Base-by-base conservation (phyloP, 2,329 filamentous ascomycete species). In the Fusarium mexicanum region DNA sequence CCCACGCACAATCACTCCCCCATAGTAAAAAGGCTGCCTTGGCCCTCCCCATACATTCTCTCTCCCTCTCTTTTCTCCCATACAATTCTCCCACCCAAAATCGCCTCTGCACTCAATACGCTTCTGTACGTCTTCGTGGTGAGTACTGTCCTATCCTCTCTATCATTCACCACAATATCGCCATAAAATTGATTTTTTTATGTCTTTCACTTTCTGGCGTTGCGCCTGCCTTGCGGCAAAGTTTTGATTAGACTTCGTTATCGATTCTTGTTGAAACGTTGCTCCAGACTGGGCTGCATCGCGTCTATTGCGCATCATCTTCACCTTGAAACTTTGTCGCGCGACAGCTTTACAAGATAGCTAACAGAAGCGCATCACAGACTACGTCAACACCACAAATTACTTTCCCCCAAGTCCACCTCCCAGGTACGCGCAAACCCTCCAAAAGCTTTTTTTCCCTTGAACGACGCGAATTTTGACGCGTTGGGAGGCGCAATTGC, bases 21-120 rank as follows among this genome's bases (percentile, higher is more conserved):
- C 88, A 88, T 87, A 89, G 88, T 90, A 89, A 90, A 90, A 91
- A 90, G 87, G 87, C 85, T 85, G 85, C 85, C 84, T 84, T 84
- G 84, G 84, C 83, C 83, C 81, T 79, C 84, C 84, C 86, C 86
- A 86, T 87, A 87, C 86, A 86, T 82, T 85, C 85, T 85, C 78
- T 84, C 84, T 83, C 83, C 81, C 84, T 86, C 86, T 87, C 86
- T 87, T 84, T 85, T 86, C 85, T 88, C 87, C 86, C 88, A 90
- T 89, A 89, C 88, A 90, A 88, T 87, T 85, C 84, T 86, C 84
- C 84, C 86, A 87, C 83, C 84, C 81, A 87, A 88, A 85, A 82
- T 82, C 76, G 74, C 75, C 81, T 82, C 85, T 84, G 81, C 81
- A 83, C 68, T 73, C 69, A 74, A 84, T 80, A 84, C 83, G 81